Evolutionary conservation across 2,329 filamentous ascomycete species (phyloP), one percentile per base, ranked within the genome.

Genomic region (Colletotrichum theobromicola): DNA sequence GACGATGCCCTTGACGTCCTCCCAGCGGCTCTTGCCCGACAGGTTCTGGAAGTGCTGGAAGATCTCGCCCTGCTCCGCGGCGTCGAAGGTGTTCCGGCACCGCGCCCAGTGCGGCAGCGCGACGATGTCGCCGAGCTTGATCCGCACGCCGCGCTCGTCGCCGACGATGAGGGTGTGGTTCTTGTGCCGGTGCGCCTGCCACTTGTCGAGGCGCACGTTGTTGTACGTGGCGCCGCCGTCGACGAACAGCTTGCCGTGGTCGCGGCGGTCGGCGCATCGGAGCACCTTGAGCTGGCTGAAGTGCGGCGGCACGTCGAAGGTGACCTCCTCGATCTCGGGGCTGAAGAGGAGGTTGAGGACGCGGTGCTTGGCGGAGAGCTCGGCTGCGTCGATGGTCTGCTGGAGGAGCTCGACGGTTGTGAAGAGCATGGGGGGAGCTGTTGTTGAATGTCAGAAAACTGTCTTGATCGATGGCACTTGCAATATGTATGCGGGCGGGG

Each of bases 171-270:
- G 67, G 13, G 35, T 70, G 30, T 70, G 67, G 35, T 70, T 70
- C 37, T 62, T 63, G 32, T 70, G 67, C 15, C 60, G 58, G 42
- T 70, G 67, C 9, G 35, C 37, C 37, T 70, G 67, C 67, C 67
- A 70, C 18, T 63, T 70, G 28, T 70, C 67, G 24, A 70, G 67
- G 26, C 67, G 58, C 18, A 70, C 67, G 67, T 55, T 62, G 28
- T 65, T 63, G 60, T 70, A 70, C 15, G 67, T 70, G 15, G 67
- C 63, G 4, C 42, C 63, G n/a, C 67, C 67, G 42, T 70, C 67
- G 26, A 70, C 55, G 60, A 70, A 62, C 8, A 70, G 42, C 9
- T 30, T 62, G 10, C 67, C 55, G 26, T 50, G 30, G 35, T 65
- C 37, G 5, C 34, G n/a, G 24, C 35, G 32, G 7, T 37, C 28